These are phyloP conservation scores for Penicillium italicum DNA, from an alignment of 2,329 filamentous ascomycete genomes.

Conservation along the genomic window DNA sequence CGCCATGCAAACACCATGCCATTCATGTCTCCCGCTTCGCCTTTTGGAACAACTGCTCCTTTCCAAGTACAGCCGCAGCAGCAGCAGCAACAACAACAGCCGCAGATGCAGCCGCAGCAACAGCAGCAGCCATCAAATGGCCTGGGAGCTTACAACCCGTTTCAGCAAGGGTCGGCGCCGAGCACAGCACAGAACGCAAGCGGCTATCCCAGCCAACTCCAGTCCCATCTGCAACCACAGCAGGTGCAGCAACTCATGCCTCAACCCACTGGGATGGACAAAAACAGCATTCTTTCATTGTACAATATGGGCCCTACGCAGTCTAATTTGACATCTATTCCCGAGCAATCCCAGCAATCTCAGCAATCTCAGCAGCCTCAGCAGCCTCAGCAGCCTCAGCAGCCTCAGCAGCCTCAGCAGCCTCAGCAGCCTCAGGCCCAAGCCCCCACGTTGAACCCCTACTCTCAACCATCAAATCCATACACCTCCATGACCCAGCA, in stretches of 20 bases:
- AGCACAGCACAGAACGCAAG: slow-evolving; percentile 24
- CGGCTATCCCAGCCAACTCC: slow-evolving; percentile 27
- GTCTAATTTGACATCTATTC: slow-evolving; percentile 27
- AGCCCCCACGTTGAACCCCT: slow-evolving; percentile 16
- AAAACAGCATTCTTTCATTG: slow-evolving; percentile 46
- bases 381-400: slow-evolving; percentile 5
- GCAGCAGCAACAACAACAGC: background rate
- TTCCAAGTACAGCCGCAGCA: slow-evolving; percentile 29
- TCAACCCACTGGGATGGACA: slow-evolving; percentile 46
- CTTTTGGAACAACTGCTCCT: slow-evolving; percentile 28
- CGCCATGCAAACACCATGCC: slow-evolving; percentile 43
- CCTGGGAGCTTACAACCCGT: slow-evolving; percentile 33
- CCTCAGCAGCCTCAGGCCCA: slow-evolving; percentile 25
- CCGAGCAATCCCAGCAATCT: slow-evolving; percentile 17
- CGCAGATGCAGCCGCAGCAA: slow-evolving; percentile 22
- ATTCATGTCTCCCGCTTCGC: slow-evolving; percentile 29
- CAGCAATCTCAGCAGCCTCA: slow-evolving; percentile 17
- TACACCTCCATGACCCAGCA: slow-evolving; percentile 22
- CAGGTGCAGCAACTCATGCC: slow-evolving; percentile 33
- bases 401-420: too few relatives aligned
- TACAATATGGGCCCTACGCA: slow-evolving; percentile 44
- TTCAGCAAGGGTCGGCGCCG: slow-evolving; percentile 29
- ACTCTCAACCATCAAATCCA: slow-evolving; percentile 20
- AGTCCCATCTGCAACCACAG: slow-evolving; percentile 18
- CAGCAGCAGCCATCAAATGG: slow-evolving; percentile 17